Evolutionary conservation across 225 moss, liverwort and hornwort genomes (phyloP), one percentile per base, ranked within the genome.

Genomic region (Sphagnum tenellum): DNA sequence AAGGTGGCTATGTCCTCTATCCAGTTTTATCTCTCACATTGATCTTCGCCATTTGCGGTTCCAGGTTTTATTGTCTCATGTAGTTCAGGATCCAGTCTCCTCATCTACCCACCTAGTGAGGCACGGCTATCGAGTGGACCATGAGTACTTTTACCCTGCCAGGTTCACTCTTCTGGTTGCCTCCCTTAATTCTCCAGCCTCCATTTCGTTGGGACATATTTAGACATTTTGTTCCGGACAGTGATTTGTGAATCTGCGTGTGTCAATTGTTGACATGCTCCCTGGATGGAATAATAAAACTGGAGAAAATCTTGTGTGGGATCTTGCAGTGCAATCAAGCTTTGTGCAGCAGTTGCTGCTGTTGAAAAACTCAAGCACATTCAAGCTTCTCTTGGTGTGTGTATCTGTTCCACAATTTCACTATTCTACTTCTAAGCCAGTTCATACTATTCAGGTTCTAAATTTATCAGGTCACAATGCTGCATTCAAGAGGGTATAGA

Each of bases 71-170:
- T 74, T 94, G 1, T 90, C 94, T 0, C 73, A 78, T 49, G 74
- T 81, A 11, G 47, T 81, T 66, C 49, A 68, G 56, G 66, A 69
- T 55, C 65, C 73, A 3, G 72, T 55, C 13, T 61, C 64, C 53
- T 48, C 61, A 44, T 56, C 78, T 9, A 29, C 29, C 29, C 70
- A 57, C 46, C 82, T 89, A 14, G 64, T 77, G 55, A 88, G 90
- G 79, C 94, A 90, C 75, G 82, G 82, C 49, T 90, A 85, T 69
- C 88, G 89, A 50, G 82, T 90, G 49, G 90, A 89, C 63, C 71
- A 79, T 14, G 88, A 90, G 65, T 90, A 89, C 70, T 87, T 90
- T 72, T 89, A 90, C 48, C 94, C 90, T 49, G 90, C 90, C 70
- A 90, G 89, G 92, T 92, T 61, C 29, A 64, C 7, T 6, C 12